Conservation (phyloP, 2,329 filamentous ascomycete genomes). For the Claviceps maximensis region DNA sequence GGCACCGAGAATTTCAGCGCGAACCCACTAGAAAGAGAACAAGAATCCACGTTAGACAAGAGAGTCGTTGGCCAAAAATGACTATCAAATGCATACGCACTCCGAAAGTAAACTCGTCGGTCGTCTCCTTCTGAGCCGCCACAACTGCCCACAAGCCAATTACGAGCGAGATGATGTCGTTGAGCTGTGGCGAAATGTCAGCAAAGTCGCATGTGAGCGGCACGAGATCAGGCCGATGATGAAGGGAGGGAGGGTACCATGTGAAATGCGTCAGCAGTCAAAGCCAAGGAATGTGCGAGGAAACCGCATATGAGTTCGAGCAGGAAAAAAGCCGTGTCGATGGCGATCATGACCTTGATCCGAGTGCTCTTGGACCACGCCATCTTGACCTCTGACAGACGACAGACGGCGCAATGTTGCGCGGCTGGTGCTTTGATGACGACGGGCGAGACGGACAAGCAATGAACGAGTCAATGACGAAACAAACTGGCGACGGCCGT, state of each 20-base stretch:
- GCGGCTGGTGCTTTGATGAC: not conserved
- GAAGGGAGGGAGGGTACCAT: constrained; percentile 47
- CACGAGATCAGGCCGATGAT: not conserved
- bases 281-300: constrained; percentile 76
- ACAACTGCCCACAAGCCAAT: constrained; percentile 94
- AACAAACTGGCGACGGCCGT: not conserved
- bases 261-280: constrained; percentile 95
- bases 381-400: constrained; percentile 36
- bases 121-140: constrained; percentile 70
- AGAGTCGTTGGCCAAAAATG: not conserved
- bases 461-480: not conserved
- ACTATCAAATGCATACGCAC: constrained; percentile 34
- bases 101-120: constrained; percentile 90
- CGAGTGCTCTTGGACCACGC: constrained; percentile 83
- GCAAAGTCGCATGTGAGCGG: not conserved
- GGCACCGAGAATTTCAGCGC: constrained; percentile 89
- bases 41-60: constrained; percentile 11
- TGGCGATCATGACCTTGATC: constrained; percentile 83
- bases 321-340: constrained; percentile 82
- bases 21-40: constrained; percentile 58
- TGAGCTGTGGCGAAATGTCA: constrained; percentile 46
- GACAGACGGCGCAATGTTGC: not conserved
- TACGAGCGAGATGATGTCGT: constrained; percentile 88
- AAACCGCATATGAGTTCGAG: constrained; percentile 79
- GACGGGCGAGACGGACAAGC: not conserved